Percentiles rank a stretch among this genome's conserved stretches.
These are phyloP conservation scores for Hippophae gyantsensis DNA, from an alignment of 306 rosid genomes.

Conservation along the genomic window DNA sequence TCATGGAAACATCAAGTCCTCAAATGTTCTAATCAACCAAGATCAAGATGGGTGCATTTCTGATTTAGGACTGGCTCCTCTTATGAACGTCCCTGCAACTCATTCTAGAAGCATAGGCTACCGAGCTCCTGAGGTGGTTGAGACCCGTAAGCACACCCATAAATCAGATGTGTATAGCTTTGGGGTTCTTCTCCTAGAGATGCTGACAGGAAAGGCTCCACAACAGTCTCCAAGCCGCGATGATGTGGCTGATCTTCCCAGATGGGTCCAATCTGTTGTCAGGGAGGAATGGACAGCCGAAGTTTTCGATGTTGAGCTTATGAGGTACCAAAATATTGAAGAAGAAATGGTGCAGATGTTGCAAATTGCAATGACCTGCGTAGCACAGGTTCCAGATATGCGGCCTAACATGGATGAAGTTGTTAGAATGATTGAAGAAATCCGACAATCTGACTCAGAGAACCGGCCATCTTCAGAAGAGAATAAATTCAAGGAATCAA, in stretches of 20 bases:
- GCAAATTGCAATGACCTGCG: constrained; percentile 94
- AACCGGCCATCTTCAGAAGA: constrained; percentile 93
- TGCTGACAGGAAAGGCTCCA: constrained; percentile 93
- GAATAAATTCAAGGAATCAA: constrained; percentile 82
- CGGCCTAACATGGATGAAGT: constrained; percentile 82
- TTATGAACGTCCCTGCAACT: constrained; percentile 65
- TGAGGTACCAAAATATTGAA: constrained; percentile 85
- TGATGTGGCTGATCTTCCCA: constrained; percentile 87
- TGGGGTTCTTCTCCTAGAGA: constrained; percentile 81
- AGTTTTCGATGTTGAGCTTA: constrained; percentile 86
- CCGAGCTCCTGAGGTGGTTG: constrained; percentile 90
- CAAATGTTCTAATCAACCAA: constrained; percentile 77
- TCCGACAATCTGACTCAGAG: constrained; percentile 96
- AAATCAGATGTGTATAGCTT: constrained; percentile 93
- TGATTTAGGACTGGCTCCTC: constrained; percentile 77
- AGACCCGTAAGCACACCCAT: constrained; percentile 78
- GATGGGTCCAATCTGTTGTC: constrained; percentile 96
- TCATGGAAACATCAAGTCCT: constrained; percentile 82
- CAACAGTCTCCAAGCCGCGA: constrained; percentile 79
- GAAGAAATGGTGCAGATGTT: constrained; percentile 98
- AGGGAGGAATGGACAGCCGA: constrained; percentile 99
- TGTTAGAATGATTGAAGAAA: constrained; percentile 84
- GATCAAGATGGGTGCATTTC: constrained; percentile 70
- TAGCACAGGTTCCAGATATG: constrained; percentile 75
- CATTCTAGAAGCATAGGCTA: constrained; percentile 82